phyloP scores from a whole-genome alignment of 108 stramenopile genomes.

The Thalassiosira profunda region DNA sequence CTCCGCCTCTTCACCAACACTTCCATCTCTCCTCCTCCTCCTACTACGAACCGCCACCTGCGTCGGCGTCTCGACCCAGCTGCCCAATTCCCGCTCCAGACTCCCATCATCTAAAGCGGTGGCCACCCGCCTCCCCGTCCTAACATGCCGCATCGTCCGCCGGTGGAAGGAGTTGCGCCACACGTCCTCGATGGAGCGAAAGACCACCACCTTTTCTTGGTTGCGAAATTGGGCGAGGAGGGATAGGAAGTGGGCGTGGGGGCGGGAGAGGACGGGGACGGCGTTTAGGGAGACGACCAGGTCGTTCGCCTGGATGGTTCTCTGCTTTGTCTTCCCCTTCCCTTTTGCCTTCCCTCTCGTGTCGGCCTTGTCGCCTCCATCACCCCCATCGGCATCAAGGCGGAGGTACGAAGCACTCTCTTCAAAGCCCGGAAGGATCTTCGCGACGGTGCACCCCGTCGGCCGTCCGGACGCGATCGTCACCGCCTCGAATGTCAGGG shows the following conservation, averaged over 20 bases:
- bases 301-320: constrained; percentile 41
- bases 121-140: constrained; percentile 21
- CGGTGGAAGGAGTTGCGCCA: constrained; percentile 24
- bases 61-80: constrained; percentile 50
- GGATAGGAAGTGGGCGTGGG: constrained; percentile 14
- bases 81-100: constrained; percentile 14
- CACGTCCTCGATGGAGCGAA: constrained; percentile 39
- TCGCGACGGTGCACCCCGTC: constrained; percentile 33
- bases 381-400: neutral
- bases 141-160: constrained; percentile 28
- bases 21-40: neutral
- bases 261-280: constrained; percentile 32
- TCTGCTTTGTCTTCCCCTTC: neutral
- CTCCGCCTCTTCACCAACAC: neutral
- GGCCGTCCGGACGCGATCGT: constrained; percentile 9
- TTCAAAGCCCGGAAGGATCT: constrained; percentile 28
- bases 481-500: constrained; percentile 36
- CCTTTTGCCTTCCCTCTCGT: neutral
- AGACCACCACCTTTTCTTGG: constrained; percentile 16
- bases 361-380: neutral
- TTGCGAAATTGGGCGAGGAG: constrained; percentile 15
- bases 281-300: constrained; percentile 41
- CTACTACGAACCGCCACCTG: constrained; percentile 12
- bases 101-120: constrained; percentile 27
- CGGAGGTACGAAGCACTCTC: neutral